Base-by-base conservation (phyloP, 2,329 filamentous ascomycete genomes). In the Alternaria triticimaculans region DNA sequence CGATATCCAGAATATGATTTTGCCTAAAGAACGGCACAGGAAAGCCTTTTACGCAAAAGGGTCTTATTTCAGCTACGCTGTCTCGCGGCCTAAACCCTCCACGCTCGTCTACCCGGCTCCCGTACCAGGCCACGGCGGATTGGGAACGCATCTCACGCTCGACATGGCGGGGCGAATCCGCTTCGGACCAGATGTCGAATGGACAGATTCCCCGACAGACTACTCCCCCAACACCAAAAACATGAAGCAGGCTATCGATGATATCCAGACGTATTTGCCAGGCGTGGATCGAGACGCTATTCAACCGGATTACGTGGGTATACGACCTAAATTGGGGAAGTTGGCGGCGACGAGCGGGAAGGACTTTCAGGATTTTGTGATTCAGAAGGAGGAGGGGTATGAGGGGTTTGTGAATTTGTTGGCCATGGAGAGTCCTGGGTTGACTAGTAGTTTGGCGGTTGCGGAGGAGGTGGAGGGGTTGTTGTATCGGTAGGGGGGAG, bases 121-220 rank as follows among this genome's bases (percentile, higher is more conserved):
- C 0, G 85, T 92, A 9, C 91, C 94, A 0, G 94, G 94, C 2
- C 87, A 90, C 21, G 94, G 89, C 55, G 95, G 96, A 0, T 83
- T 99, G 0, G 96, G 96, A 51, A 98, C 96, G 0, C 96, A 99
- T 80, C 84, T 99, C 18, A 99, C 96, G 1, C 87, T 98, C 61
- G 96, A 99, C 78, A 86, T 98, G 81, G 87, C 84, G 0, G 94
- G 95, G 0, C 88, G 92, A 1, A 86, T 98, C 46, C 90, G 93
- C 41, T 99, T 99, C 79, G 96, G 96, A 0, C 96, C 96, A 0
- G 96, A 99, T 76, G 92, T 97, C 14, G 93, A 98, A 79, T 98
- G 96, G 96, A 90, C 97, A 0, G 87, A 90, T 53, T 82, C 85
- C 1, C 88, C 93, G 0, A 80, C 82, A 9, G 89, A 97, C 73